Conservation (phyloP, 257 asterid genomes). For the Oldenlandia corymbosa region DNA sequence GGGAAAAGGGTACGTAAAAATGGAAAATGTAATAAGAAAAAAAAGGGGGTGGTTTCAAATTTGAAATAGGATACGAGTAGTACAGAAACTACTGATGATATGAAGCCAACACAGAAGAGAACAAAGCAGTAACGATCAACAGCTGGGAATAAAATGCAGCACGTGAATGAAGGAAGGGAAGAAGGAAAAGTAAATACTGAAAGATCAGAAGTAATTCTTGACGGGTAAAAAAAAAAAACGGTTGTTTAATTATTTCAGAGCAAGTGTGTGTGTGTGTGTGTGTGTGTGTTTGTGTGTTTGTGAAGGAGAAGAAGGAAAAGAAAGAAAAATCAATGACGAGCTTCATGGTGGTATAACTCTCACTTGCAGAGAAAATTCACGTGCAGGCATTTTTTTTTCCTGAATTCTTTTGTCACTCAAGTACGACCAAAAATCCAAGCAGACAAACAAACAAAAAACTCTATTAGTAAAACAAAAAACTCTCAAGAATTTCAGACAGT, state of each 20-base stretch:
- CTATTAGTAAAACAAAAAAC: not conserved
- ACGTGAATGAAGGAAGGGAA: constrained; percentile 64
- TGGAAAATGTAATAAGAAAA: too few species aligned
- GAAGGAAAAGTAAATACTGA: too few species aligned
- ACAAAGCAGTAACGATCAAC: constrained; percentile 34
- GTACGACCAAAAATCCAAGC: constrained; percentile 47
- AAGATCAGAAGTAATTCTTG: too few species aligned
- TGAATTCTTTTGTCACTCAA: constrained; percentile 2
- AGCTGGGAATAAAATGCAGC: constrained; percentile 20
- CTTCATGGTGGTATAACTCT: constrained; percentile 35
- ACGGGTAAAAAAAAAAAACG: constrained; percentile 33
- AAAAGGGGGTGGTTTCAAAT: too few species aligned
- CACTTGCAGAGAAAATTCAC: constrained; percentile 48
- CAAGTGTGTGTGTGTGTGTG: too few species aligned
- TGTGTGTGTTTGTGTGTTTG: too few species aligned
- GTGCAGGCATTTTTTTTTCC: constrained; percentile 42
- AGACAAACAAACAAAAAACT: constrained; percentile 37
- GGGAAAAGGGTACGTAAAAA: too few species aligned
- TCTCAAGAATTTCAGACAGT: not conserved
- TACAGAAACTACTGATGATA: constrained; percentile 27
- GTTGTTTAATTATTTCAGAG: too few species aligned
- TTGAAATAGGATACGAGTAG: too few species aligned
- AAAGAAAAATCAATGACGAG: too few species aligned
- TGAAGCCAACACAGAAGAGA: constrained; percentile 44
- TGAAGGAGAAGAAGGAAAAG: too few species aligned